Conservation (phyloP, 1,284 basidiomycete genomes). For the Chondrostereum purpureum region DNA sequence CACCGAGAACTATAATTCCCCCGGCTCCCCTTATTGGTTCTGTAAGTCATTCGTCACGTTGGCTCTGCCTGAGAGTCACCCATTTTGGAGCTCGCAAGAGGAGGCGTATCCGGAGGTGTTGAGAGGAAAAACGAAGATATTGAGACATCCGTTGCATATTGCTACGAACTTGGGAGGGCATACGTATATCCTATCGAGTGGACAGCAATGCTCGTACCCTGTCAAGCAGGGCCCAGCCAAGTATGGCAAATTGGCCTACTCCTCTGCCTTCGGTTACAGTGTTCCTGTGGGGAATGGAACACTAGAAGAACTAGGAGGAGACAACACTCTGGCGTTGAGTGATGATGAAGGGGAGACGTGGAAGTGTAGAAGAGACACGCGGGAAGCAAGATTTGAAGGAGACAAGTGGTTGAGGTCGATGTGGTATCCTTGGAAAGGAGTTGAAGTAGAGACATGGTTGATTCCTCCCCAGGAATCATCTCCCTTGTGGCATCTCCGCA, state of each 20-base stretch:
- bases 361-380: slow-evolving; percentile 59
- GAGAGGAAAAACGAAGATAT: slow-evolving; percentile 37
- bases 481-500: slow-evolving; percentile 63
- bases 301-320: slow-evolving; percentile 65
- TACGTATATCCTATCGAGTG: slow-evolving; percentile 67
- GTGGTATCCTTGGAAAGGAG: slow-evolving; percentile 72
- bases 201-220: slow-evolving; percentile 73
- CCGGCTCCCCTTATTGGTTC: slow-evolving; percentile 79
- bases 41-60: slow-evolving; percentile 73
- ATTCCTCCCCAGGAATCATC: slow-evolving; percentile 51
- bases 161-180: slow-evolving; percentile 56
- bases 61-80: slow-evolving; percentile 56
- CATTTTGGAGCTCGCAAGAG: slow-evolving; percentile 65
- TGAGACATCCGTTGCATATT: slow-evolving; percentile 66
- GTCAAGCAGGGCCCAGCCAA: slow-evolving; percentile 75
- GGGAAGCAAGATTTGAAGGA: slow-evolving; percentile 54
- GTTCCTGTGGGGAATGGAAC: slow-evolving; percentile 57
- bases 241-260: slow-evolving; percentile 74
- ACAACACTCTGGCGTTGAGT: slow-evolving; percentile 63
- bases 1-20: slow-evolving; percentile 76
- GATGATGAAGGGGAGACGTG: slow-evolving; percentile 66
- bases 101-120: slow-evolving; percentile 50
- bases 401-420: slow-evolving; percentile 53
- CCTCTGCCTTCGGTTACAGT: slow-evolving; percentile 69
- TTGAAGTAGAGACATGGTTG: slow-evolving; percentile 71